Conservation (phyloP, 495 filamentous ascomycete genomes). For the Aspergillus sclerotiicarbonarius region DNA sequence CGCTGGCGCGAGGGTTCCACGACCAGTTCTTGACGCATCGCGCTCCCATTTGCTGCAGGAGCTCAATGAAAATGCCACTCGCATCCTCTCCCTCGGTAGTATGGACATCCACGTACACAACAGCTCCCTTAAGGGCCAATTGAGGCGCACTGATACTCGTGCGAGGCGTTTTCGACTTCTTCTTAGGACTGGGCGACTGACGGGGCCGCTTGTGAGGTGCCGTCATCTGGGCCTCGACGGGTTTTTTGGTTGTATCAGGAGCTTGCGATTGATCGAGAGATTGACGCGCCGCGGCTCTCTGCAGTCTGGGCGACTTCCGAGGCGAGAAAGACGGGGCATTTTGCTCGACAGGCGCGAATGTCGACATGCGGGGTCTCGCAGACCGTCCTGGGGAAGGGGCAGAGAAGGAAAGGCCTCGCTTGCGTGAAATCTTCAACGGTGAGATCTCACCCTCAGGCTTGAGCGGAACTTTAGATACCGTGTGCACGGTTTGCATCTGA, state of each 20-base stretch:
- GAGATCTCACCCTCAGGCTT: conserved; percentile 64
- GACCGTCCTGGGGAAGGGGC: conserved; percentile 35
- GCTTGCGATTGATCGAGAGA: conserved; percentile 18
- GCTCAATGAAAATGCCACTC: conserved; percentile 76
- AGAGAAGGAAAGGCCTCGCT: conserved; percentile 53
- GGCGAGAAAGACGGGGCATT: conserved; percentile 22
- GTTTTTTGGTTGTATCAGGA: conserved; percentile 28
- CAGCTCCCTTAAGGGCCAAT: conserved; percentile 61
- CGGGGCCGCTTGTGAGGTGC: not conserved
- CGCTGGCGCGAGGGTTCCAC: conserved; percentile 65
- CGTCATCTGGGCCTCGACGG: not conserved
- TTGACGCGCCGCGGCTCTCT: conserved; percentile 24
- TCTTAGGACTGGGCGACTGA: not conserved
- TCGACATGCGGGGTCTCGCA: conserved; percentile 31
- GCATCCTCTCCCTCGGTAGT: conserved; percentile 86
- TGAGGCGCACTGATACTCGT: conserved; percentile 22
- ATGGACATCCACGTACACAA: conserved; percentile 92
- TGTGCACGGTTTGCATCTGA: conserved; percentile 55
- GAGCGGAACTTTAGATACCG: conserved; percentile 72
- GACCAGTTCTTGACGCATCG: conserved; percentile 79
- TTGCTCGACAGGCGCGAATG: conserved; percentile 21
- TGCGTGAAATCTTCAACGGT: conserved; percentile 53
- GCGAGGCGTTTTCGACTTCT: conserved; percentile 20
- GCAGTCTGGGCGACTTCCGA: conserved; percentile 24
- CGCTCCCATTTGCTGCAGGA: conserved; percentile 82